A percentile compares a stretch with the other conserved stretches of the same genome.
Conservation (phyloP, 257 asterid species). For the Gentiana dahurica region DNA sequence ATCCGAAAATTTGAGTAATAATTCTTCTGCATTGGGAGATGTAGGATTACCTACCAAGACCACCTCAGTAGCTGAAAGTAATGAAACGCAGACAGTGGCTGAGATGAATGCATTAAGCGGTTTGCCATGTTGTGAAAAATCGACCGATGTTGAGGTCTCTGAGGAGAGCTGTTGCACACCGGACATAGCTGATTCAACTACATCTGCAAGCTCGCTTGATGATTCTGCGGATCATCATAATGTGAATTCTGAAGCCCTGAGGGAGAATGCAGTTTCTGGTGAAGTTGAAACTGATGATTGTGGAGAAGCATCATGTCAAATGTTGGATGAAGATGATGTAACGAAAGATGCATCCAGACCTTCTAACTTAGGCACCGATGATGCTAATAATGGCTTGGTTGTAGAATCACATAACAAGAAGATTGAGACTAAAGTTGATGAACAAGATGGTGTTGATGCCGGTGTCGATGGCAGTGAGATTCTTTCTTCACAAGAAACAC, state of each 20-base stretch:
- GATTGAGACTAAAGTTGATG: conserved; percentile 13
- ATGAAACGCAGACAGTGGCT: conserved; percentile 12
- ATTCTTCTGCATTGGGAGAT: conserved; percentile 13
- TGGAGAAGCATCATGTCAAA: conserved; percentile 6
- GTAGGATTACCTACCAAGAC: conserved; percentile 21
- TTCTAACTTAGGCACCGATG: conserved; percentile 14
- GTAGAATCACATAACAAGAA: conserved; percentile 9
- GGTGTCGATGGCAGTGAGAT: conserved; percentile 1
- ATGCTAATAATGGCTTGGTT: conserved; percentile 7
- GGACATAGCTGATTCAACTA: conserved; percentile 17
- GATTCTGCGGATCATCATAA: background rate
- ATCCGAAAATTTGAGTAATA: conserved; percentile 4
- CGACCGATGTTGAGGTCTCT: conserved; percentile 12
- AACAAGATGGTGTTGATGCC: background rate
- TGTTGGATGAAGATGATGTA: conserved; percentile 16
- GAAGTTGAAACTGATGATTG: conserved; percentile 16
- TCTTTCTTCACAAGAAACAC: conserved; percentile 9
- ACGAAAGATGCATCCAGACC: conserved; percentile 18
- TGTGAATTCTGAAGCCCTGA: conserved; percentile 17
- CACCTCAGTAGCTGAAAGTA: conserved; percentile 12
- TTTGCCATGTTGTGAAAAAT: conserved; percentile 13
- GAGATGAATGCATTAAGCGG: conserved; percentile 10
- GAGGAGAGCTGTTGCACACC: conserved; percentile 17
- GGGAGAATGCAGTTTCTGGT: conserved; percentile 17
- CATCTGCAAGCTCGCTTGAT: conserved; percentile 15